Percentiles rank a stretch among this genome's conserved stretches.
These are phyloP conservation scores for Dipteronia sinensis DNA, from an alignment of 345 rosid genomes.

Conservation along the genomic window DNA sequence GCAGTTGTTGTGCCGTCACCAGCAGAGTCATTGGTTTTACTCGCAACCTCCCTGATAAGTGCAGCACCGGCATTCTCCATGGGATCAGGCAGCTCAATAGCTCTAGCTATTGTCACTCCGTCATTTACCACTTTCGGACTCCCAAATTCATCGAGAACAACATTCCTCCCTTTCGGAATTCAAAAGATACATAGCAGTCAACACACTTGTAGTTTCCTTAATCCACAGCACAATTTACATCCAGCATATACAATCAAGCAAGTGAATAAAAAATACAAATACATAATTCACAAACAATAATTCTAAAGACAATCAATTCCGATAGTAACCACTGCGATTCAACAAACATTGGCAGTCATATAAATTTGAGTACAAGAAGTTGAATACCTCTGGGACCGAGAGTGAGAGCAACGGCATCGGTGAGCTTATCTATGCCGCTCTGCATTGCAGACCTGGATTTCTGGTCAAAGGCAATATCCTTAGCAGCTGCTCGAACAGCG, in stretches of 20 bases:
- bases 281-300: no score
- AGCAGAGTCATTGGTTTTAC: conserved; percentile 97
- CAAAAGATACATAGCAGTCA: neutral
- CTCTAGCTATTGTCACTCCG: conserved; percentile 95
- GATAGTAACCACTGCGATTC: no score
- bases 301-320: no score
- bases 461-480: conserved; percentile 93
- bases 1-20: conserved; percentile 99
- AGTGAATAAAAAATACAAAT: no score
- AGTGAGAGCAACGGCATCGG: conserved; percentile 90
- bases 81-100: conserved; percentile 87
- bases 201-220: neutral
- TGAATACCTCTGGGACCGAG: conserved; percentile 96
- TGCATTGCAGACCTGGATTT: conserved; percentile 79
- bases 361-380: neutral
- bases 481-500: conserved; percentile 72
- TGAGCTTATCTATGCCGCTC: conserved; percentile 91
- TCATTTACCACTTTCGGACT: conserved; percentile 98
- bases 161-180: conserved; percentile 76
- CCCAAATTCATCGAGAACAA: conserved; percentile 94
- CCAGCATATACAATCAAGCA: no score
- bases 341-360: no score
- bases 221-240: no score
- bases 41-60: conserved; percentile 97
- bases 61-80: conserved; percentile 99